Base-by-base conservation (phyloP, 2,329 filamentous ascomycete species). In the Sarocladiaceae sp. region DNA sequence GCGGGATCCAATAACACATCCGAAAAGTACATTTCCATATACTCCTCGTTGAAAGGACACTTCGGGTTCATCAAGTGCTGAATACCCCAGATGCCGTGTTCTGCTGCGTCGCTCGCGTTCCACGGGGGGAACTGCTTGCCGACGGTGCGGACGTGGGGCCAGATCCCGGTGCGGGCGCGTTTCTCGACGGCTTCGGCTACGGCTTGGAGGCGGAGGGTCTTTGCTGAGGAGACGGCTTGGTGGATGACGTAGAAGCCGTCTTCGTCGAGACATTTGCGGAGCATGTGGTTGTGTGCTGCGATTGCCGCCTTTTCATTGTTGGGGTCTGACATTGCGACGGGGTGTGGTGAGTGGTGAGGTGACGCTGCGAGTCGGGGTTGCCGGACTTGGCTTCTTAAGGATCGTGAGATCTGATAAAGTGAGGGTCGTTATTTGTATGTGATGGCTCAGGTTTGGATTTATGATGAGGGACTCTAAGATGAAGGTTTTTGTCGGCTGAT, bases 71-170 rank as follows among this genome's bases (percentile, higher is more conserved):
- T 76, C 4, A 96, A 78, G 67, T 92, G 88, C 74, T 96, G 90
- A 2, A 95, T 86, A 57, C 90, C 90, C 91, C 90, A 96, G 67
- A 96, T 95, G 5, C 47, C 47, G 50, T 76, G 67, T 2, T 72
- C 68, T 1, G 72, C 69, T 0, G 75, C 72, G 1, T 76, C 71
- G 48, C 75, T 73, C n/a, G 74, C 75, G 4, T 79, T 74, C 90
- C 90, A 96, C 0, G 91, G 91, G 1, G 90, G 91, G 71, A 96
- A 96, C 69, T 96, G 90, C 69, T 95, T 95, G 51, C 88, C 88
- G 2, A 94, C 80, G 1, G 88, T 93, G 57, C 90, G 87, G 62
- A 95, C 84, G 69, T 87, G 79, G 3, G 88, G 88, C 90, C 90
- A 96, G 56, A 76, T 63, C 33, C 90, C 90, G n/a, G 73, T 60